Conservation (phyloP, 2,329 filamentous ascomycete species). For the Aaosphaeria pasadenensis region DNA sequence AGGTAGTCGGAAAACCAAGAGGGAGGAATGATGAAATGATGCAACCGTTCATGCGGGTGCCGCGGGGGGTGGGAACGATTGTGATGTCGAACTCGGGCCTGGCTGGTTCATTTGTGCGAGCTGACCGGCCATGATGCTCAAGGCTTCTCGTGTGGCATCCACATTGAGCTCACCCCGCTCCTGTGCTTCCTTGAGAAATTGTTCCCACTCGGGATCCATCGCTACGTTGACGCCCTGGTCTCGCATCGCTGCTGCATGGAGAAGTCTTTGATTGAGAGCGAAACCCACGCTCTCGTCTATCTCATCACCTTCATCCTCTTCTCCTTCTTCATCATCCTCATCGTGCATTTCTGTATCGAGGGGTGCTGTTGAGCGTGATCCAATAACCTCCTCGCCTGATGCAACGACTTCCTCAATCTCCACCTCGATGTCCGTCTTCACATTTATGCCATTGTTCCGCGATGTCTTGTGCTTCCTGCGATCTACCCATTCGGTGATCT, state of each 20-base stretch:
- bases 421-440: slow-evolving; percentile 42
- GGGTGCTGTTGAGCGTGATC: neutral
- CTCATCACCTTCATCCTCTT: slow-evolving; percentile 15
- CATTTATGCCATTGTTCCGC: slow-evolving; percentile 31
- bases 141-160: slow-evolving; percentile 28
- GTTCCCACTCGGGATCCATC: slow-evolving; percentile 71
- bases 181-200: slow-evolving; percentile 69
- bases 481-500: slow-evolving; percentile 61
- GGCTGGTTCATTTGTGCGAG: slow-evolving; percentile 22
- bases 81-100: slow-evolving; percentile 5
- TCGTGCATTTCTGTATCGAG: slow-evolving; percentile 33
- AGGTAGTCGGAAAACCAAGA: neutral
- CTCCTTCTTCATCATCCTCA: slow-evolving; percentile 41
- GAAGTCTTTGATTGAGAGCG: slow-evolving; percentile 59
- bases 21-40: slow-evolving; percentile 4
- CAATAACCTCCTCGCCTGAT: slow-evolving; percentile 26
- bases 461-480: slow-evolving; percentile 16
- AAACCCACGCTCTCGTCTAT: slow-evolving; percentile 60
- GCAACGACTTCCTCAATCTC: slow-evolving; percentile 35
- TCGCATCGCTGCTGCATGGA: slow-evolving; percentile 61
- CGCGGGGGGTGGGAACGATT: slow-evolving; percentile 11
- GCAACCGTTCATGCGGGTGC: slow-evolving; percentile 14
- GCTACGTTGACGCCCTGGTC: slow-evolving; percentile 60
- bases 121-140: slow-evolving; percentile 28
- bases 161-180: slow-evolving; percentile 54